These are phyloP conservation scores for Macrophomina tecta DNA, from an alignment of 2,329 filamentous ascomycete genomes.

Conservation along the genomic window DNA sequence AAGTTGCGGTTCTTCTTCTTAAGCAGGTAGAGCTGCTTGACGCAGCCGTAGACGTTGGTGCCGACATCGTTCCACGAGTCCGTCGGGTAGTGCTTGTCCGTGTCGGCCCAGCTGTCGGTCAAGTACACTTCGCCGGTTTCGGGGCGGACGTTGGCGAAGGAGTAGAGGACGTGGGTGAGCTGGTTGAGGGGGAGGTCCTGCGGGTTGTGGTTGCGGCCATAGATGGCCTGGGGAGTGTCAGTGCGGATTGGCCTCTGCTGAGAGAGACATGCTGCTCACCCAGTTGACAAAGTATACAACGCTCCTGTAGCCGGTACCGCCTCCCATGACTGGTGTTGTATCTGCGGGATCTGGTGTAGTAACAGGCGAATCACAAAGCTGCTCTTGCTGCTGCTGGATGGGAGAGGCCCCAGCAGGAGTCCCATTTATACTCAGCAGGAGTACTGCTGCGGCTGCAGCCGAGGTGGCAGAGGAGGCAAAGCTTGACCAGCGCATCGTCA, in stretches of 20 bases:
- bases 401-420: not conserved
- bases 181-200: conserved; percentile 81
- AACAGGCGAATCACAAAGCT: not conserved
- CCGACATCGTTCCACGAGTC: conserved; percentile 72
- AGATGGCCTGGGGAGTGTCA: conserved; percentile 68
- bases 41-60: conserved; percentile 75
- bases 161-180: conserved; percentile 87
- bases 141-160: conserved; percentile 84
- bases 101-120: conserved; percentile 72
- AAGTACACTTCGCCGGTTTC: conserved; percentile 75
- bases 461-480: not conserved
- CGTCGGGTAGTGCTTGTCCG: conserved; percentile 69
- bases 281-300: conserved; percentile 80
- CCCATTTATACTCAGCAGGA: conserved; percentile 14
- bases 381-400: not conserved
- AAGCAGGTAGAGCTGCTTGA: conserved; percentile 77
- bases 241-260: not conserved
- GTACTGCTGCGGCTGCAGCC: not conserved
- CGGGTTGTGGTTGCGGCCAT: conserved; percentile 82
- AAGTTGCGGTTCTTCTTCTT: conserved; percentile 79
- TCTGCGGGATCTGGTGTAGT: not conserved
- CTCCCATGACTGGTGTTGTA: conserved; percentile 30
- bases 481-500: conserved; percentile 16
- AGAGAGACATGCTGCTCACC: conserved; percentile 38
- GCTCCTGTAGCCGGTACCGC: conserved; percentile 60